A percentile compares a stretch with the other conserved stretches of the same genome.
These are phyloP conservation scores for Corymbia citriodora DNA, from an alignment of 441 rosid genomes.

Conservation along the genomic window DNA sequence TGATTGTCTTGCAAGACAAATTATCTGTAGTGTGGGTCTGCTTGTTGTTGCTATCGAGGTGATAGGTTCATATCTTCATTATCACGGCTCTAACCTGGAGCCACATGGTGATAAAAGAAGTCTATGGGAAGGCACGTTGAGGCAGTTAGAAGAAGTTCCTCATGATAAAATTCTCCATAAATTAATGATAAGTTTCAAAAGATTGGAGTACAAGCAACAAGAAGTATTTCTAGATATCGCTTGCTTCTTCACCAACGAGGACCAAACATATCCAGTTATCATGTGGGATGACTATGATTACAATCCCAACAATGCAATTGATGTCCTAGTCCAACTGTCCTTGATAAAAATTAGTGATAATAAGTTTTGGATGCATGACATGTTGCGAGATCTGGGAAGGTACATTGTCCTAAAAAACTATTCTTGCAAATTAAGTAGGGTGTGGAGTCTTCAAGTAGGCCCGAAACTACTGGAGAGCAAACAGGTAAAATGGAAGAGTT, in stretches of 20 bases:
- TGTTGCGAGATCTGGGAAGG: not conserved
- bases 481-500: no score
- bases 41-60: no score
- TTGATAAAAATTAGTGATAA: not conserved
- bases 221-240: not conserved
- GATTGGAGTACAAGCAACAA: not conserved
- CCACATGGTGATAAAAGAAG: not conserved
- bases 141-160: no score
- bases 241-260: not conserved
- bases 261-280: not conserved
- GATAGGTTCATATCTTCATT: no score
- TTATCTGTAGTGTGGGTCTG: no score
- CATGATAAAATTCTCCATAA: fast-evolving
- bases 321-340: not conserved
- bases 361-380: not conserved
- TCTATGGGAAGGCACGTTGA: no score
- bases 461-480: no score
- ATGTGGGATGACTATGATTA: not conserved
- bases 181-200: no score
- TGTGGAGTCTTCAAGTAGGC: no score
- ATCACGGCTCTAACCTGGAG: no score
- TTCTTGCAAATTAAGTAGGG: not conserved
- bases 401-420: no score
- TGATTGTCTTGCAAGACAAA: no score
- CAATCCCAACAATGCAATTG: not conserved